Conservation (phyloP, 2,329 filamentous ascomycete genomes). For the Colletotrichum lindemuthianum region DNA sequence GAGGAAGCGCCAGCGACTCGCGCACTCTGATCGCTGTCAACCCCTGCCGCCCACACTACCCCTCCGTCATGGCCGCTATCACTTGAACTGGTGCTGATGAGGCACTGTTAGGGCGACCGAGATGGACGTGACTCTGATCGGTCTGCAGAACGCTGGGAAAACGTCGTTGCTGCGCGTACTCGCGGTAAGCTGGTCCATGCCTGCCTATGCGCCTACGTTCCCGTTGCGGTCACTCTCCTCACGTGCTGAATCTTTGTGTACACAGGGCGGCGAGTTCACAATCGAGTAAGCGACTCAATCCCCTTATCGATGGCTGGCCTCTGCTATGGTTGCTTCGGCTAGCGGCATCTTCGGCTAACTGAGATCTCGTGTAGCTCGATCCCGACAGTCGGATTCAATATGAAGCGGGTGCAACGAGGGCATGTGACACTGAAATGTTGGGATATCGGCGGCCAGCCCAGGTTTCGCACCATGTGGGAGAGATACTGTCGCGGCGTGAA, state of each 20-base stretch:
- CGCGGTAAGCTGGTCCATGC: conserved; percentile 74
- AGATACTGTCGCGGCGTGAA: conserved; percentile 97
- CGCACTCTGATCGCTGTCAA: conserved; percentile 28
- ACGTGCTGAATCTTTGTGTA: conserved; percentile 47
- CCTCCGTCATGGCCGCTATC: conserved; percentile 13
- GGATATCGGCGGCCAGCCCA: conserved; percentile 96
- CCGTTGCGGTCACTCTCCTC: conserved; percentile 24
- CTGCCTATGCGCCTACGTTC: conserved; percentile 7
- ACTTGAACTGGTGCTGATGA: conserved; percentile 37
- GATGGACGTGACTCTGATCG: conserved; percentile 99
- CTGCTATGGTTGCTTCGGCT: conserved; percentile 17
- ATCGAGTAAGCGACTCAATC: conserved; percentile 81
- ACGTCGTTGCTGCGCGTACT: conserved; percentile 93
- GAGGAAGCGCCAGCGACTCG: conserved; percentile 19
- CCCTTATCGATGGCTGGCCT: conserved; percentile 9
- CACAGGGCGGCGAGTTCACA: conserved; percentile 95
- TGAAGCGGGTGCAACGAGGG: conserved; percentile 97
- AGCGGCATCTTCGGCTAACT: conserved; percentile 34
- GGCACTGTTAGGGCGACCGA: conserved; percentile 83
- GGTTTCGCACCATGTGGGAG: conserved; percentile 99
- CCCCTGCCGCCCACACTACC: conserved; percentile 17
- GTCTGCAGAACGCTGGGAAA: conserved; percentile 97
- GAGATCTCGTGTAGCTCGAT: conserved; percentile 78
- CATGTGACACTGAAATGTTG: conserved; percentile 99
- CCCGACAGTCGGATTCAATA: conserved; percentile 98